phyloP scores from a whole-genome alignment of 1,139 yeast species.

The Magnusiomyces suaveolens region DNA sequence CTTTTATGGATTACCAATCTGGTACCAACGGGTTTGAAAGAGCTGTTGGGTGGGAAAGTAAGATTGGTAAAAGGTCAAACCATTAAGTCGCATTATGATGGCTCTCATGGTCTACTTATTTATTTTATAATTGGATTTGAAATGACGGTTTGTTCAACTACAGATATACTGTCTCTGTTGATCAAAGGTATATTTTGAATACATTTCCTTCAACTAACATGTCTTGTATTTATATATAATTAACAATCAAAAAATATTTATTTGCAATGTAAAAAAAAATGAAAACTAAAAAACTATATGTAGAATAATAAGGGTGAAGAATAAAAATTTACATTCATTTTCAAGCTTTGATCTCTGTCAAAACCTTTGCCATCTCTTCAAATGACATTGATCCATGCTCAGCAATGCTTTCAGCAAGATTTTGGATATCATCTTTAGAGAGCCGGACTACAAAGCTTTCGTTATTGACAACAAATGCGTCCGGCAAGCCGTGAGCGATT shows the following conservation, averaged over 20 bases:
- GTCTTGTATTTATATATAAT: too few relatives aligned
- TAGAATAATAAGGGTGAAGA: not conserved
- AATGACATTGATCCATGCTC: constrained; percentile 7
- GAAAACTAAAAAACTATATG: too few relatives aligned
- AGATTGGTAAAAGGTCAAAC: constrained; percentile 33
- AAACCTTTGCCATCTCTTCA: constrained; percentile 7
- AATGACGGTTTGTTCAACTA: too few relatives aligned
- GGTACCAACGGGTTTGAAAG: constrained; percentile 53
- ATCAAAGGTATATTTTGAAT: too few relatives aligned
- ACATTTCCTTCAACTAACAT: too few relatives aligned
- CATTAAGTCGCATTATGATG: not conserved
- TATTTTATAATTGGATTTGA: too few relatives aligned
- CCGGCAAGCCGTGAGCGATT: constrained; percentile 2
- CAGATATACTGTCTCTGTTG: too few relatives aligned
- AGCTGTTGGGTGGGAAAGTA: constrained; percentile 54
- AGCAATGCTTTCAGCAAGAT: constrained; percentile 7
- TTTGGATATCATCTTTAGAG: constrained; percentile 7
- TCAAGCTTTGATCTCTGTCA: constrained; percentile 3
- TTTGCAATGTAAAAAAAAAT: too few relatives aligned
- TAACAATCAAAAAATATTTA: too few relatives aligned
- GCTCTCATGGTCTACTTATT: too few relatives aligned
- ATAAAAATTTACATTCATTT: not conserved
- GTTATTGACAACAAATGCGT: constrained; percentile 11
- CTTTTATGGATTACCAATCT: constrained; percentile 32
- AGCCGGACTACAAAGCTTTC: constrained; percentile 10